A percentile compares a stretch with the other conserved stretches of the same genome.
phyloP scores from a whole-genome alignment of 2,329 filamentous ascomycete genomes.

The Neoarthrinium moseri region DNA sequence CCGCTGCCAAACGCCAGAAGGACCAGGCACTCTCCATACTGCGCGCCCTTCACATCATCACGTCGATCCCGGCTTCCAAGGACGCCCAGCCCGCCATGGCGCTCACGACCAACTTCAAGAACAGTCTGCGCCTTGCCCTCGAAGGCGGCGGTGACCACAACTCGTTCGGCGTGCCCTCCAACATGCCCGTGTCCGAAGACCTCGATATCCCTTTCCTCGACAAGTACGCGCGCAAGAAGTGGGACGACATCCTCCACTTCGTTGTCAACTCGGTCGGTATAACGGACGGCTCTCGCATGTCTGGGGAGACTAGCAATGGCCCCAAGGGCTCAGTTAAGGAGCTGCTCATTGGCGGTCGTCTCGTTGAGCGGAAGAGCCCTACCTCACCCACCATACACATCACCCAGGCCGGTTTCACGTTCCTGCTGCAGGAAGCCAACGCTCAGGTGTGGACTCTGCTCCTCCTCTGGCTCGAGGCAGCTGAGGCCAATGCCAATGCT shows the following conservation, averaged over 20 bases:
- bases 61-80: conserved; percentile 58
- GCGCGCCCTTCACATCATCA: conserved; percentile 82
- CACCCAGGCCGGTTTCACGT: conserved; percentile 91
- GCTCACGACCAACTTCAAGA: conserved; percentile 78
- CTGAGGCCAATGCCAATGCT: conserved; percentile 51
- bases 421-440: conserved; percentile 91
- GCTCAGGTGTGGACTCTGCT: conserved; percentile 96
- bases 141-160: conserved; percentile 83
- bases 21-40: conserved; percentile 83
- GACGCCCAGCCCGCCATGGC: conserved; percentile 69
- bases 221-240: conserved; percentile 80
- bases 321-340: conserved; percentile 80
- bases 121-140: conserved; percentile 80
- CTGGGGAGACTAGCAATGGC: conserved; percentile 42
- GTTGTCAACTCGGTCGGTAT: conserved; percentile 77
- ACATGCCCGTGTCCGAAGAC: conserved; percentile 57
- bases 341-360: conserved; percentile 74
- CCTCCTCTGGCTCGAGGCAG: conserved; percentile 87
- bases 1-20: conserved; percentile 64
- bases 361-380: conserved; percentile 62
- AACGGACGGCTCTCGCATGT: conserved; percentile 26
- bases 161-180: conserved; percentile 87
- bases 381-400: conserved; percentile 61
- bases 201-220: conserved; percentile 76
- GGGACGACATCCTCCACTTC: conserved; percentile 95